These are phyloP conservation scores for Melampsora americana DNA, from an alignment of 1,284 basidiomycete genomes.

Conservation along the genomic window DNA sequence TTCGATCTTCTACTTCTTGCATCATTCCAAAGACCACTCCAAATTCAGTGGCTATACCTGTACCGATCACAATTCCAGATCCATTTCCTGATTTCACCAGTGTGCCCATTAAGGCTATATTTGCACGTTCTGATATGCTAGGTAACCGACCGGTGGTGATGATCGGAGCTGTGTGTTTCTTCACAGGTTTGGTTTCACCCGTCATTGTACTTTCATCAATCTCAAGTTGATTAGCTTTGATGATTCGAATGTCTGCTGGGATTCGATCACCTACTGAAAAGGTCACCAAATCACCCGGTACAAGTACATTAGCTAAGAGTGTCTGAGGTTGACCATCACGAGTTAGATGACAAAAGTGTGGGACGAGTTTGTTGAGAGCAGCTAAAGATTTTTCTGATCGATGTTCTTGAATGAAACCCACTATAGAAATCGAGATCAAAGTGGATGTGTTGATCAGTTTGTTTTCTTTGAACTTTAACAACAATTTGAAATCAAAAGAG, in stretches of 20 bases:
- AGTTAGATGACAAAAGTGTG: conserved; percentile 87
- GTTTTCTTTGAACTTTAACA: no score
- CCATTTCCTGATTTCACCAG: conserved; percentile 87
- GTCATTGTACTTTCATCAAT: conserved; percentile 94
- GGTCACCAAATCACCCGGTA: conserved; percentile 87
- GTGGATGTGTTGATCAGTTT: no score
- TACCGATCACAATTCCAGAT: conserved; percentile 82
- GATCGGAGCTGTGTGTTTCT: conserved; percentile 66
- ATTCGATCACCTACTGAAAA: conserved; percentile 85
- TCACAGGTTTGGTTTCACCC: conserved; percentile 80
- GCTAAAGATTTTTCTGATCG: conserved; percentile 91
- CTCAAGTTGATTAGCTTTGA: conserved; percentile 75
- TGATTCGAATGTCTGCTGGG: conserved; percentile 84
- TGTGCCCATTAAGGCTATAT: conserved; percentile 95
- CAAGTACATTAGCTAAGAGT: conserved; percentile 85
- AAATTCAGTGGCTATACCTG: conserved; percentile 84
- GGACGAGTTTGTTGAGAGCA: conserved; percentile 91
- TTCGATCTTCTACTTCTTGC: conserved; percentile 92
- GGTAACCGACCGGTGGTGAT: conserved; percentile 61
- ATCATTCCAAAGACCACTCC: conserved; percentile 97
- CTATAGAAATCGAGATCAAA: conserved; percentile 56
- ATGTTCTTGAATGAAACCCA: conserved; percentile 92
- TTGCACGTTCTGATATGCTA: conserved; percentile 78
- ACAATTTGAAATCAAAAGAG: background rate
- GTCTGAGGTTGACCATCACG: conserved; percentile 73